Percentiles rank a stretch among this genome's conserved stretches.
Conservation (phyloP, 192 early-diverging fungal genomes). For the Coemansia guatemalensis region DNA sequence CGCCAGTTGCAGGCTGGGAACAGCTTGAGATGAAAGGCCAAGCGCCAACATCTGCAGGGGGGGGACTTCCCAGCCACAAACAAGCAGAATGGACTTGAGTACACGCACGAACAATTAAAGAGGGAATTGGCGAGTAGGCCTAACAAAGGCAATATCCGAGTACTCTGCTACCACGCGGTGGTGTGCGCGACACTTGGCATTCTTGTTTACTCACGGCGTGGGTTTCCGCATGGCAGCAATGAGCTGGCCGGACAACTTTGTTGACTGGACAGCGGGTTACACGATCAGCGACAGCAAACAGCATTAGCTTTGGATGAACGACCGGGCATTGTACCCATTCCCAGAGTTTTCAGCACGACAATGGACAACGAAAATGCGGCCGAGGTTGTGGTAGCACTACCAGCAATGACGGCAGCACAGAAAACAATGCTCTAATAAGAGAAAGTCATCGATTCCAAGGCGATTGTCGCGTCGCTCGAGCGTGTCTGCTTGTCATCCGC, state of each 20-base stretch:
- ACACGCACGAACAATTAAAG: slow-evolving; percentile 7
- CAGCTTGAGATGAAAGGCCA: slow-evolving; percentile 4
- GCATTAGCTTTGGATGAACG: not conserved
- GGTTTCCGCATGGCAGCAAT: not conserved
- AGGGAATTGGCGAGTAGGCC: slow-evolving; percentile 1
- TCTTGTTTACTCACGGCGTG: slow-evolving; percentile 8
- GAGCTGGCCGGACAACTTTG: not conserved
- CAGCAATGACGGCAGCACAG: slow-evolving; percentile 1
- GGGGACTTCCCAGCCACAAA: slow-evolving; percentile 10
- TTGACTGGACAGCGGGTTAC: slow-evolving; percentile 7
- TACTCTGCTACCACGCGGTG: not conserved
- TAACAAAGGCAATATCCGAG: slow-evolving; percentile 9
- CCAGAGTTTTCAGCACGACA: slow-evolving; percentile 4
- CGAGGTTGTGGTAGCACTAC: not conserved
- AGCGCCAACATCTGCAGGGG: not conserved
- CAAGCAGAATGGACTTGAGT: slow-evolving; percentile 1
- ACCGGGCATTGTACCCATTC: not conserved
- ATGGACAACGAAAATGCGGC: not conserved
- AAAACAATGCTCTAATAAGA: slow-evolving; percentile 10
- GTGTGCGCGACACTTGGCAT: not conserved
- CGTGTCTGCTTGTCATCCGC: not conserved
- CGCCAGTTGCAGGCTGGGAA: not conserved
- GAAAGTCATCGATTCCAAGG: not conserved
- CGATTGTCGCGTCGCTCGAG: not conserved
- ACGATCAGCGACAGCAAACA: not conserved